Evolutionary conservation across 345 rosid genomes (phyloP).

Genomic region (Euphorbia peplus): DNA sequence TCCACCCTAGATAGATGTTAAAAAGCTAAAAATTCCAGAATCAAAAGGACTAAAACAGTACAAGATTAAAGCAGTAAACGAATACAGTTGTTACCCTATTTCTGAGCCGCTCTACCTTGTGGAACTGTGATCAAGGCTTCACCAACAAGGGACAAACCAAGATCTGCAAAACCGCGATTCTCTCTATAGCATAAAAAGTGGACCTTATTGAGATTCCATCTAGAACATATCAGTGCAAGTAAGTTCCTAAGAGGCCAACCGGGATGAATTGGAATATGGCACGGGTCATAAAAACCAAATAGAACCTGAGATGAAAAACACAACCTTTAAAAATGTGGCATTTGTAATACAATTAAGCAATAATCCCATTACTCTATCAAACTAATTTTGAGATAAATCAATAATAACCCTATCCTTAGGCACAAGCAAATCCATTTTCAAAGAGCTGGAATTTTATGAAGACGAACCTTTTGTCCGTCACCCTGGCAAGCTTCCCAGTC

Average conservation of each 20-base stretch:
- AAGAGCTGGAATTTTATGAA: background rate
- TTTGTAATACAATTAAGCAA: background rate
- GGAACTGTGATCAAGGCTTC: conserved; percentile 57
- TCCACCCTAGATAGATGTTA: conserved; percentile 42
- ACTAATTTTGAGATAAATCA: conserved; percentile 4
- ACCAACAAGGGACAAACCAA: conserved; percentile 76
- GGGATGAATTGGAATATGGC: conserved; percentile 82
- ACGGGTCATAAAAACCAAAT: conserved; percentile 87
- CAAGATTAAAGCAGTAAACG: conserved; percentile 15
- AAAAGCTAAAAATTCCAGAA: conserved; percentile 7
- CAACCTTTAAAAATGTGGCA: conserved; percentile 12
- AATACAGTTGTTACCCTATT: conserved; percentile 32
- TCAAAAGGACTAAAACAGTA: conserved; percentile 1
- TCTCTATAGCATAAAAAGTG: conserved; percentile 83
- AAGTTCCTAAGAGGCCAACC: conserved; percentile 98
- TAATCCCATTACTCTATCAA: background rate
- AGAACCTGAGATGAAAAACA: conserved; percentile 48
- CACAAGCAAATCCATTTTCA: conserved; percentile 9
- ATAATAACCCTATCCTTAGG: conserved; percentile 1
- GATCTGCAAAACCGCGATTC: conserved; percentile 83
- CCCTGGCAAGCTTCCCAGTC: conserved; percentile 63
- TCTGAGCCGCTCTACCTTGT: conserved; percentile 58
- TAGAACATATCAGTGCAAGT: conserved; percentile 63
- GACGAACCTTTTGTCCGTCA: conserved; percentile 68
- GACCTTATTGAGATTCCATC: conserved; percentile 69